Conservation (phyloP, 164 flowering plant genomes). For the Protea cynaroides region DNA sequence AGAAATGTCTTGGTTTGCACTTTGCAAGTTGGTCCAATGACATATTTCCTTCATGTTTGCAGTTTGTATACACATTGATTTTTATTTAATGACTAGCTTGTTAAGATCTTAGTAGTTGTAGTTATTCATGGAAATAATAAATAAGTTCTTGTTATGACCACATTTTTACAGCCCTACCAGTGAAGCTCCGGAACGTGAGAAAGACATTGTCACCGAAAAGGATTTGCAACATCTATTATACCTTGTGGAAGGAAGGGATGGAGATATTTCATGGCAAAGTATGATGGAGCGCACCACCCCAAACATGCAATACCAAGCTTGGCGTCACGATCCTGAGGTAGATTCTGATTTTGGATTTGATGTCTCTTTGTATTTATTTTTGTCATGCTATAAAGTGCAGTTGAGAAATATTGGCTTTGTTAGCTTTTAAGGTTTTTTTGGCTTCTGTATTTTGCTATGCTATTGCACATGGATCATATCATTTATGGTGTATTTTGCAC, state of each 20-base stretch:
- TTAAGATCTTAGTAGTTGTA: not conserved
- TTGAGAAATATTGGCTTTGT: not conserved
- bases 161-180: constrained; percentile 19
- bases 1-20: too few species aligned
- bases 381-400: not conserved
- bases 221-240: constrained; percentile 73
- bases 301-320: constrained; percentile 82
- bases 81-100: not conserved
- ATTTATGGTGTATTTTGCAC: too few species aligned
- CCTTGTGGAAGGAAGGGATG: constrained; percentile 56
- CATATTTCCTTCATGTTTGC: too few species aligned
- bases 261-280: constrained; percentile 69
- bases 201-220: constrained; percentile 52
- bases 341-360: constrained; percentile 4
- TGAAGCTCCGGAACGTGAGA: constrained; percentile 20
- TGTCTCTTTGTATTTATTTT: not conserved
- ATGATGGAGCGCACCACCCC: constrained; percentile 86
- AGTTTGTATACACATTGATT: not conserved
- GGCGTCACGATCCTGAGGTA: constrained; percentile 96
- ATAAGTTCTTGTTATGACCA: not conserved
- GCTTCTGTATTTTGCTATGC: too few species aligned
- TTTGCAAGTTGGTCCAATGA: too few species aligned
- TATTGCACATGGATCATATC: too few species aligned
- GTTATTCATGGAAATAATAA: not conserved
- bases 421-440: too few species aligned